These are phyloP conservation scores for Microstegium vimineum DNA, from an alignment of 176 grass and related monocot species.

Conservation along the genomic window DNA sequence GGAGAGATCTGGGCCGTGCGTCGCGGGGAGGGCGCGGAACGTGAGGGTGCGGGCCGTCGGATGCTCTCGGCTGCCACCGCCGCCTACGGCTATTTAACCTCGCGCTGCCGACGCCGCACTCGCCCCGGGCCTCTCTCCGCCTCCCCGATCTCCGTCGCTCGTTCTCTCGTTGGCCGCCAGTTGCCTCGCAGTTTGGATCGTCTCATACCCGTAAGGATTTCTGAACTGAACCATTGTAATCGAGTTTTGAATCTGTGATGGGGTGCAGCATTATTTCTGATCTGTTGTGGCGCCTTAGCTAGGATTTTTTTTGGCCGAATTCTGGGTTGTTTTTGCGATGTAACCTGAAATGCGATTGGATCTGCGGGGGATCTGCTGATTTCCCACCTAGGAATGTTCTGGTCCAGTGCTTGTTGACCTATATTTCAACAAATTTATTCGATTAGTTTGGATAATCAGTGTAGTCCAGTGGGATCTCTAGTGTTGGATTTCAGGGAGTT, in stretches of 20 bases:
- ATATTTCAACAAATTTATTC: not conserved
- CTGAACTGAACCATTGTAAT: not conserved
- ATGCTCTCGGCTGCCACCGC: not conserved
- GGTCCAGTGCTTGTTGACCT: not conserved
- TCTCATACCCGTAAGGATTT: constrained; percentile 36
- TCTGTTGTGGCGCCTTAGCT: not conserved
- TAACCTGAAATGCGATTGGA: not conserved
- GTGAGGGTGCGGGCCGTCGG: not conserved
- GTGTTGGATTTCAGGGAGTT: not conserved
- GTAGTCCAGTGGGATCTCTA: not conserved
- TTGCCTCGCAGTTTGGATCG: not conserved
- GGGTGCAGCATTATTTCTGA: not conserved
- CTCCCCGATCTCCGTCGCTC: not conserved
- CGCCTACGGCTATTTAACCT: constrained; percentile 44
- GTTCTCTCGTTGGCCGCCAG: constrained; percentile 13
- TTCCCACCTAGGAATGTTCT: not conserved
- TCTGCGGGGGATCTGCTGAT: not conserved
- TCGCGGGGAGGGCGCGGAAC: not conserved
- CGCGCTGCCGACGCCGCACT: not conserved
- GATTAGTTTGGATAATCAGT: not conserved
- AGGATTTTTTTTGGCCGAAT: not conserved
- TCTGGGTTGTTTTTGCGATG: not conserved
- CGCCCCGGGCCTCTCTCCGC: not conserved
- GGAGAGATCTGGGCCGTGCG: constrained; percentile 26
- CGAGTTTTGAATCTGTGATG: not conserved